Percentiles rank a stretch among this genome's conserved stretches.
phyloP scores from a whole-genome alignment of 805 yeast species.

The Yarrowia osloensis region DNA sequence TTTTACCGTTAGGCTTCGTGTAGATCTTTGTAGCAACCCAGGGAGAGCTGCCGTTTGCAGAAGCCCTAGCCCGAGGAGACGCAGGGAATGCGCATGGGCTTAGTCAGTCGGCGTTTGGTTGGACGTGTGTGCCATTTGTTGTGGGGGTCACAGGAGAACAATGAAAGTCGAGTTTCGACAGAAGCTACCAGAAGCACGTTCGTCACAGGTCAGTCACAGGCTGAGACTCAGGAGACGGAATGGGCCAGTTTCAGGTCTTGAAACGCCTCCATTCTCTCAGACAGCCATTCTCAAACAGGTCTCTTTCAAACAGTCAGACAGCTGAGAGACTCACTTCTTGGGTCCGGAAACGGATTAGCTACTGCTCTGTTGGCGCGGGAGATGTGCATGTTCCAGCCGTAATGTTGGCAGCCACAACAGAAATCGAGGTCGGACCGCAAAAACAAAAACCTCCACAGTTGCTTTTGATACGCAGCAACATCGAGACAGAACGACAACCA shows the following conservation, averaged over 20 bases:
- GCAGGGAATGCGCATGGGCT: neutral
- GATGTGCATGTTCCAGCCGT: neutral
- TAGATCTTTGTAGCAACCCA: slow-evolving; percentile 8
- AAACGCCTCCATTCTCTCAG: no score
- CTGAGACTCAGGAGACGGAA: no score
- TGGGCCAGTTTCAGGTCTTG: no score
- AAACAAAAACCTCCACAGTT: neutral
- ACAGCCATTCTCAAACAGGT: no score
- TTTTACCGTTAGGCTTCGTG: neutral
- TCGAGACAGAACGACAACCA: neutral
- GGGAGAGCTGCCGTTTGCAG: neutral
- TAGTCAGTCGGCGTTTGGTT: neutral
- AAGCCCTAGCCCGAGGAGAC: slow-evolving; percentile 9
- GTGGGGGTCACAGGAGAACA: neutral
- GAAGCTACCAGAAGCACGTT: no score
- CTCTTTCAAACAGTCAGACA: no score
- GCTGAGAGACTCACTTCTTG: no score
- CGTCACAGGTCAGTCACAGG: no score
- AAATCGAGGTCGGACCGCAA: neutral
- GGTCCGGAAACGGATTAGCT: neutral
- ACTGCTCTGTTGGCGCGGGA: no score
- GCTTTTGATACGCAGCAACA: neutral
- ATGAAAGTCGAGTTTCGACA: no score
- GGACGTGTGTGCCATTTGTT: no score
- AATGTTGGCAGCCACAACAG: neutral